These are phyloP conservation scores for Arabidopsis arenosa DNA, from an alignment of 345 rosid species.

Conservation along the genomic window DNA sequence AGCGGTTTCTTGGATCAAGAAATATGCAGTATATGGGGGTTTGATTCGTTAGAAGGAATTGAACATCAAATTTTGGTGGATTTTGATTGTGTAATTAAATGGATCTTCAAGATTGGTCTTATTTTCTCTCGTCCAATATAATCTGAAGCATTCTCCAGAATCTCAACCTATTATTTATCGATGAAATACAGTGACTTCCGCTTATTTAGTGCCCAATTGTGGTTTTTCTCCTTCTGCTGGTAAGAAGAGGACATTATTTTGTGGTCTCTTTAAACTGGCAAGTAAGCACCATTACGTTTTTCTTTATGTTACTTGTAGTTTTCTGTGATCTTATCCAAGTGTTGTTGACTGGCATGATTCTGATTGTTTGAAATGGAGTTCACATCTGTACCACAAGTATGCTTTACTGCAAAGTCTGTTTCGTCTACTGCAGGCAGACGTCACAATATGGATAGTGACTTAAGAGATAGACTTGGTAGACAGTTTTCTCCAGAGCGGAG, in stretches of 20 bases:
- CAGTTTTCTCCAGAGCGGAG: constrained; percentile 70
- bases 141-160: constrained; percentile 42
- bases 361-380: constrained; percentile 42
- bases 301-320: constrained; percentile 58
- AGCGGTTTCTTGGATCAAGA: constrained; percentile 48
- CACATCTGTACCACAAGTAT: constrained; percentile 31
- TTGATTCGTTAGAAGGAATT: constrained; percentile 43
- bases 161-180: constrained; percentile 43
- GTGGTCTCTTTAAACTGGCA: constrained; percentile 57
- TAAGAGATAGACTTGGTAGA: constrained; percentile 81
- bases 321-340: constrained; percentile 35
- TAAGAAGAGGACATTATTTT: constrained; percentile 55
- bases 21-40: constrained; percentile 42
- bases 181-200: constrained; percentile 49
- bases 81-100: constrained; percentile 43
- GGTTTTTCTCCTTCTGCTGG: constrained; percentile 52
- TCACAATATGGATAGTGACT: constrained; percentile 66
- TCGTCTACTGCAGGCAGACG: constrained; percentile 62
- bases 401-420: constrained; percentile 44
- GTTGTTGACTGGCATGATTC: constrained; percentile 34
- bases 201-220: constrained; percentile 37
- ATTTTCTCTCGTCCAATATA: constrained; percentile 55
- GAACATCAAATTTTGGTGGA: constrained; percentile 37
- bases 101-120: constrained; percentile 50
- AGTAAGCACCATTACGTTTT: constrained; percentile 61